A percentile compares a stretch with the other conserved stretches of the same genome.
Conservation (phyloP, 345 rosid genomes). For the Cardamine resedifolia region DNA sequence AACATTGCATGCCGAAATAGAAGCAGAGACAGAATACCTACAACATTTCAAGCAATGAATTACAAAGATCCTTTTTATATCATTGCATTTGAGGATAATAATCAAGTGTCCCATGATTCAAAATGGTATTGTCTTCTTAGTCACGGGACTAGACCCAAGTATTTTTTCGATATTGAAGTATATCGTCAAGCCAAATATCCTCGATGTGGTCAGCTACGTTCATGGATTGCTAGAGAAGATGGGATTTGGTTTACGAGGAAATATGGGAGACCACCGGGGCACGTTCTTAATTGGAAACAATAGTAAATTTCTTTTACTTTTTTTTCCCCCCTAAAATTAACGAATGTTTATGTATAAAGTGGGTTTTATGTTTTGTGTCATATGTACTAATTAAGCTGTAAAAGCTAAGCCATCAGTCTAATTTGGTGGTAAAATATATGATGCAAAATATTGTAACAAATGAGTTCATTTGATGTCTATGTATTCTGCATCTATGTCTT, state of each 20-base stretch:
- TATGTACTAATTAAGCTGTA: background rate
- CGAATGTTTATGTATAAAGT: background rate
- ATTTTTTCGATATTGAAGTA: background rate
- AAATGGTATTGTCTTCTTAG: background rate
- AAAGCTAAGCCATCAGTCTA: background rate
- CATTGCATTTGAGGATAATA: background rate
- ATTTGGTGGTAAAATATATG: background rate
- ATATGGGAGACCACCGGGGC: too few relatives aligned
- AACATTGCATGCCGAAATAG: background rate
- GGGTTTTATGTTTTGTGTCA: too few relatives aligned
- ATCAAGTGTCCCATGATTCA: background rate
- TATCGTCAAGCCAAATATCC: background rate
- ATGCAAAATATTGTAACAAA: background rate
- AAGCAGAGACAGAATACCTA: background rate
- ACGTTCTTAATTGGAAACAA: too few relatives aligned
- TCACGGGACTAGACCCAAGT: background rate
- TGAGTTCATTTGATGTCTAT: background rate
- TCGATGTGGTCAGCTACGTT: background rate
- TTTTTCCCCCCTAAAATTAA: too few relatives aligned
- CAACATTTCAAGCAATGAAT: background rate
- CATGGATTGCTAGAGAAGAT: background rate
- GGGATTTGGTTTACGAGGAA: conserved; percentile 1
- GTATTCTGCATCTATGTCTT: background rate
- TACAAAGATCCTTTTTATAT: background rate
- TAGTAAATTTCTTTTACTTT: background rate